Evolutionary conservation across 805 yeast species (phyloP), one percentile per base, ranked within the genome.

Genomic region (Millerago galiae): DNA sequence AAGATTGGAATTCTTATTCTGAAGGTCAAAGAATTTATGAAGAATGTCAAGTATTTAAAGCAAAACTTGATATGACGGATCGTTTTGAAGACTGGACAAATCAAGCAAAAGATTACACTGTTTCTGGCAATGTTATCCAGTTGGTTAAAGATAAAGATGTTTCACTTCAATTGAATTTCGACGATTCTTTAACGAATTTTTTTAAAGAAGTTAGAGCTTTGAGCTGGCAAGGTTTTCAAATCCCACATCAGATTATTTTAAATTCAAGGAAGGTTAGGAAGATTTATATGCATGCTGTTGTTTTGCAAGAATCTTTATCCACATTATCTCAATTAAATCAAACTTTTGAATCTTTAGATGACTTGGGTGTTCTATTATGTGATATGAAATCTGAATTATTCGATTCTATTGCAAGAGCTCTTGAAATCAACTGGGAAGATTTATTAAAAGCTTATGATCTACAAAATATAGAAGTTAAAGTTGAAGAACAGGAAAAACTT

Each of bases 1-100:
- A 66, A 14, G 77, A 77, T 8, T 83, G 90, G 90, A 62, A 59
- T 16, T 61, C 68, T 9, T 77, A 75, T 44, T 73, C 81, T 2
- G 88, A 81, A 40, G 96, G 96, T 0, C 72, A 70, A 40, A 75
- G 72, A 46, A 72, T 91, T 1, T 65, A 72, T 10, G 58, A 65
- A 2, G 85, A 77, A 45, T 68, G 76, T 18, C 50, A 57, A 2
- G 59, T 65, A 0, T 65, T 84, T 37, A 52, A 66, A n/a, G 60
- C 65, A 18, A 74, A 70, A 37, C 59, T 79, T 10, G 66, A 81
- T 38, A 55, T 77, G 0, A 60, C 68, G 24, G 45, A 42, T 0
- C 50, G 73, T 0, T 72, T 70, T 39, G 59, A 66, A 0, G 53
- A 57, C 2, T 88, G 95, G 93, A 38, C 74, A 0, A 40, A 46